A percentile compares a stretch with the other conserved stretches of the same genome.
Conservation (phyloP, 2,329 filamentous ascomycete genomes). For the Aspergillus nomiae region DNA sequence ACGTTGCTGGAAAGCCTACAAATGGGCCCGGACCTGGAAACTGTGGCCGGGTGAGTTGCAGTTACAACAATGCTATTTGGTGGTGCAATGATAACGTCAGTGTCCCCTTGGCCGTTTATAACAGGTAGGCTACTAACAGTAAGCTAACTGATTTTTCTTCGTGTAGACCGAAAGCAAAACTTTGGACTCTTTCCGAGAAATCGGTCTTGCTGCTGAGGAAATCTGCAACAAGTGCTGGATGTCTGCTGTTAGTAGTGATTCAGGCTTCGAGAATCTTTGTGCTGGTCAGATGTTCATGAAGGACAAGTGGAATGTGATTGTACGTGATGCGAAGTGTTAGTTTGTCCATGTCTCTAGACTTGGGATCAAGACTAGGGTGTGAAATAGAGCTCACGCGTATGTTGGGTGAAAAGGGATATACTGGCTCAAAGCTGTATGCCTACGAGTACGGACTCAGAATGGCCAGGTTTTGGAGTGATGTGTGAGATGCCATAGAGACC, state of each 20-base stretch:
- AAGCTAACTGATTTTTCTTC: neutral
- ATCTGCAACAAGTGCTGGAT: neutral
- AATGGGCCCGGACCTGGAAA: neutral
- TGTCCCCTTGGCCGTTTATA: neutral
- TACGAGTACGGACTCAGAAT: too few relatives aligned
- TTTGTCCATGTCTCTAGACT: neutral
- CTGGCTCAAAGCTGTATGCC: too few relatives aligned
- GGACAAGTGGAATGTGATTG: neutral
- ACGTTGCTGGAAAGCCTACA: neutral
- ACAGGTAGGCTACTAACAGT: neutral
- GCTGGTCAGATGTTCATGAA: neutral
- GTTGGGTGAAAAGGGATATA: too few relatives aligned
- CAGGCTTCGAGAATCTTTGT: neutral
- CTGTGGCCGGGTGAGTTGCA: neutral
- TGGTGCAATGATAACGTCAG: neutral
- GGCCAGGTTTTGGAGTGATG: too few relatives aligned
- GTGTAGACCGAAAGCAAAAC: neutral
- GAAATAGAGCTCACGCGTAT: too few relatives aligned
- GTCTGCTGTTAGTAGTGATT: neutral
- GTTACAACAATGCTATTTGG: neutral
- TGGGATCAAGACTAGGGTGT: neutral
- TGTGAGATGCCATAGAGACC: too few relatives aligned
- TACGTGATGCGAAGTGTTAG: neutral
- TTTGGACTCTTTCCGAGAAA: neutral
- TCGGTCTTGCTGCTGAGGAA: neutral